These are phyloP conservation scores for Delitschia confertaspora DNA, from an alignment of 495 filamentous ascomycete genomes.

Conservation along the genomic window DNA sequence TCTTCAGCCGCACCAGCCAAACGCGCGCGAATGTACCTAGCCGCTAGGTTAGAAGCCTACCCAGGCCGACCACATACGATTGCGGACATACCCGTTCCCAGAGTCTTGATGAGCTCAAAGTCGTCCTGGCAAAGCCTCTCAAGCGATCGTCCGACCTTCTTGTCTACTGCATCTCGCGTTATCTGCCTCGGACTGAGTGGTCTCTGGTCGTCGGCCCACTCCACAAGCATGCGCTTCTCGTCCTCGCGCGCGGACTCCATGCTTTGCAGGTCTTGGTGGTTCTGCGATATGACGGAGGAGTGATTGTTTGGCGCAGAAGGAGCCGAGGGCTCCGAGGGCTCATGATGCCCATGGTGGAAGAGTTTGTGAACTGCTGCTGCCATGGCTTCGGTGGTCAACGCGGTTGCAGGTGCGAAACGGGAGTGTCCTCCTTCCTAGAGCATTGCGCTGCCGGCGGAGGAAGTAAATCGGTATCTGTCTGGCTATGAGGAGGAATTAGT, in stretches of 20 bases:
- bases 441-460: constrained; percentile 12
- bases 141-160: constrained; percentile 49
- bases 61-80: background rate
- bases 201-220: constrained; percentile 41
- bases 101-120: constrained; percentile 77
- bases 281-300: background rate
- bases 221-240: constrained; percentile 42
- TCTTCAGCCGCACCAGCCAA: constrained; percentile 62
- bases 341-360: constrained; percentile 11
- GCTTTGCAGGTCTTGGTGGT: constrained; percentile 11
- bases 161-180: constrained; percentile 45
- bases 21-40: constrained; percentile 93
- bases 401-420: constrained; percentile 1
- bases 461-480: no score
- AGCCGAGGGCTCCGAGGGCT: background rate
- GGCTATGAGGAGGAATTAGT: no score
- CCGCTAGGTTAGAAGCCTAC: constrained; percentile 32
- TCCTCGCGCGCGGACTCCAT: constrained; percentile 35
- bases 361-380: constrained; percentile 22
- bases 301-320: background rate
- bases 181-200: constrained; percentile 47
- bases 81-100: constrained; percentile 64
- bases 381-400: constrained; percentile 16
- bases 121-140: constrained; percentile 55
- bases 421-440: constrained; percentile 4